Evolutionary conservation across 1,284 basidiomycete species (phyloP), one percentile per base, ranked within the genome.

Genomic region (Naganishia liquefaciens): DNA sequence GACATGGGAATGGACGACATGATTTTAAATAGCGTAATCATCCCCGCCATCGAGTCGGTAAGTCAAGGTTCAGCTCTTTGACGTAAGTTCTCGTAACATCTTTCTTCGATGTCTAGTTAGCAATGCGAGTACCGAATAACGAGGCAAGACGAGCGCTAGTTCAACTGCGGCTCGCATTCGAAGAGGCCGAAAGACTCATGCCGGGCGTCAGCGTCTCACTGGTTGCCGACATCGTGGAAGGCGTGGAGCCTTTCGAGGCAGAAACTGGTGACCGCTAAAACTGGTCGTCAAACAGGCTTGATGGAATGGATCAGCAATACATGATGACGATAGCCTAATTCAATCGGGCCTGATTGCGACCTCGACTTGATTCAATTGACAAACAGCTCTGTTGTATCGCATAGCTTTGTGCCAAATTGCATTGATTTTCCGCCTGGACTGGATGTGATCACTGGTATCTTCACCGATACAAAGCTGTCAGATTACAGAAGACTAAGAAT

Each of bases 21-120:
- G 27, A 95, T 97, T 87, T 81, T 96, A 52, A 91, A 95, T 73
- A 91, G 91, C n/a, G 93, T 97, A 39, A 88, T 96, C 65, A 80
- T 95, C 42, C 93, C 93, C 25, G 93, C 92, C 19, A 88, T 96
- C 70, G 89, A 90, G 61, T 93, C 90, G 70, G 93, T 95, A 71
- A 78, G 88, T 82, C 0, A 17, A 58, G 55, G 55, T 39, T 19
- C 25, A 57, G 44, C 39, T 64, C 23, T 55, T 21, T 49, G 21
- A 25, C 30, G 3, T 5, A 10, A 33, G 46, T 33, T 37, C 28
- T 19, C 50, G n/a, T 53, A 11, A 33, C 65, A 53, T 51, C 65
- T 61, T 49, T 27, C 70, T 49, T 2, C 4, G n/a, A n/a, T 17
- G 7, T 21, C 6, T 21, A 95, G 93, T 82, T 97, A 40, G 90